Percentiles rank a stretch among this genome's conserved stretches.
Evolutionary conservation across 2,329 filamentous ascomycete genomes (phyloP).

Genomic region (Fusarium anguioides): DNA sequence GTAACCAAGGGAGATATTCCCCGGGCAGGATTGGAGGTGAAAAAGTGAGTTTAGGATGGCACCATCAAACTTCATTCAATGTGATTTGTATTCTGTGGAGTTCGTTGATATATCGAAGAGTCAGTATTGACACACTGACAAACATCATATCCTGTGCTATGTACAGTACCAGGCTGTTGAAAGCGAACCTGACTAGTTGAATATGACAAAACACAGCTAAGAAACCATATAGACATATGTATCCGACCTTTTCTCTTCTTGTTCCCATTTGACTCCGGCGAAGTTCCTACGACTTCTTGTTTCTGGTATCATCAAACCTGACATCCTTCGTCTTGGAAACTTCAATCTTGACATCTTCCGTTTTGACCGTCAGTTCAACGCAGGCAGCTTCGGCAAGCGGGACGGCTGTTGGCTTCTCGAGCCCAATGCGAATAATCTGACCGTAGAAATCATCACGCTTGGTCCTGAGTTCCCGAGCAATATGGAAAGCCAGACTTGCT

Average conservation of each 20-base stretch:
- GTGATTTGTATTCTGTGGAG: background rate
- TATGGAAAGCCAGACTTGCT: slow-evolving; percentile 57
- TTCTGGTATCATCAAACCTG: slow-evolving; percentile 24
- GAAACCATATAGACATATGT: background rate
- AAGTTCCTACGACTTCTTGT: slow-evolving; percentile 10
- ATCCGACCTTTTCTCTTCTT: background rate
- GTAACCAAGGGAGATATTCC: slow-evolving; percentile 82
- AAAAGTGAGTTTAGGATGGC: background rate
- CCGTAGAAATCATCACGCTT: slow-evolving; percentile 43
- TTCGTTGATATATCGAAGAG: background rate
- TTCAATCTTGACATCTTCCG: slow-evolving; percentile 41
- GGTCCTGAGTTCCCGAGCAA: slow-evolving; percentile 57
- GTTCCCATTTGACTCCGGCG: background rate
- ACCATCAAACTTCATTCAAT: background rate
- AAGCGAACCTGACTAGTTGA: slow-evolving; percentile 1
- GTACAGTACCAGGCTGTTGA: slow-evolving; percentile 1
- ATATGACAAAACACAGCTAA: background rate
- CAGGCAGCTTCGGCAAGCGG: slow-evolving; percentile 76
- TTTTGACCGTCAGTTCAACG: slow-evolving; percentile 63
- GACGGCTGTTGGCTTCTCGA: slow-evolving; percentile 81
- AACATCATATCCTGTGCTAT: slow-evolving; percentile 7
- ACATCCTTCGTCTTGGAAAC: slow-evolving; percentile 15
- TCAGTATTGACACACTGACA: background rate
- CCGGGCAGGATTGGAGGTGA: slow-evolving; percentile 60
- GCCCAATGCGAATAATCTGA: slow-evolving; percentile 67